Conservation (phyloP, 192 early-diverging fungal genomes). For the Rhizoclosmatium globosum region DNA sequence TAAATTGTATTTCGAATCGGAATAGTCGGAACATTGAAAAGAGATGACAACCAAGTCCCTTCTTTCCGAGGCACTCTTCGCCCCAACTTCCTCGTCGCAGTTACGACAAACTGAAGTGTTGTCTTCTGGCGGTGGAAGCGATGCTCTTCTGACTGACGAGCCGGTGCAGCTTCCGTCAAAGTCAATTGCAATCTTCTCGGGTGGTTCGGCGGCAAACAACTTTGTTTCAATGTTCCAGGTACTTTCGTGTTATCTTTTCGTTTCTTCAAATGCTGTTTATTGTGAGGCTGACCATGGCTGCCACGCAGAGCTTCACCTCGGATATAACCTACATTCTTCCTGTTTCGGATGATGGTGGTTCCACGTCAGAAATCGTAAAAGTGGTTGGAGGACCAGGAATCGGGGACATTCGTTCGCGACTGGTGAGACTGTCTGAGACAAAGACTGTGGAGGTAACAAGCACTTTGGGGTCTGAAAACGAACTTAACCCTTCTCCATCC, state of each 20-base stretch:
- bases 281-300: not conserved
- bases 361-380: slow-evolving; percentile 68
- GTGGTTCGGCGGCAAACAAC: slow-evolving; percentile 78
- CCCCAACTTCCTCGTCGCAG: too few species aligned
- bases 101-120: too few species aligned
- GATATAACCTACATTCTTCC: slow-evolving; percentile 73
- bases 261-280: not conserved
- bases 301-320: slow-evolving; percentile 55
- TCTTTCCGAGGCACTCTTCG: too few species aligned
- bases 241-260: not conserved
- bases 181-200: slow-evolving; percentile 74
- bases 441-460: slow-evolving; percentile 52
- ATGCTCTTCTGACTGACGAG: not conserved
- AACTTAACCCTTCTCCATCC: not conserved
- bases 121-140: too few species aligned
- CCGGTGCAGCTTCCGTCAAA: not conserved
- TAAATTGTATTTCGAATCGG: too few species aligned
- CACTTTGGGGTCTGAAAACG: not conserved
- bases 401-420: slow-evolving; percentile 74
- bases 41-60: too few species aligned
- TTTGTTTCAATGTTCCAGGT: slow-evolving; percentile 66
- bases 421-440: slow-evolving; percentile 71
- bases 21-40: too few species aligned
- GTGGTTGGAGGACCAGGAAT: slow-evolving; percentile 79
- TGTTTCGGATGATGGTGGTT: slow-evolving; percentile 71